phyloP scores from a whole-genome alignment of 208 protist genomes.

The Leishmania tropica region DNA sequence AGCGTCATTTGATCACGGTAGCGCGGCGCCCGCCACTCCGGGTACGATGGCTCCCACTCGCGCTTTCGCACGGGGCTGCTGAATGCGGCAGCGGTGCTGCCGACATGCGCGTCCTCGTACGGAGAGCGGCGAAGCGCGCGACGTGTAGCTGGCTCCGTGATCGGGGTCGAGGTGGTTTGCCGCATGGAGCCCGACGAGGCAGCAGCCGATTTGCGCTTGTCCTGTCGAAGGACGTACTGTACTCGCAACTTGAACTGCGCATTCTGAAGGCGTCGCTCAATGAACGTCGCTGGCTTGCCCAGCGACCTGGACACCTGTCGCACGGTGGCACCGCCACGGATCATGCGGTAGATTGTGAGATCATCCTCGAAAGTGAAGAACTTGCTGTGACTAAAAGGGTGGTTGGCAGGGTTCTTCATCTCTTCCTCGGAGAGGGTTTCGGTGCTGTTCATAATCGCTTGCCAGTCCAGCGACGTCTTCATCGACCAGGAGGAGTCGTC shows the following conservation, averaged over 20 bases:
- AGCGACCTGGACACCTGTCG: conserved; percentile 77
- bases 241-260: conserved; percentile 88
- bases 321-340: conserved; percentile 83
- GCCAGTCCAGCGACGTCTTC: conserved; percentile 83
- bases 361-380: conserved; percentile 91
- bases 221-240: conserved; percentile 74
- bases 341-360: conserved; percentile 79
- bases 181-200: conserved; percentile 1
- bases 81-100: neutral
- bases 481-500: conserved; percentile 79
- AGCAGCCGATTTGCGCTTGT: conserved; percentile 34
- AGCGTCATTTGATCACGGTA: conserved; percentile 74
- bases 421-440: conserved; percentile 59
- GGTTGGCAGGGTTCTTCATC: conserved; percentile 82
- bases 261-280: conserved; percentile 84
- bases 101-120: conserved; percentile 9
- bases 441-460: conserved; percentile 55
- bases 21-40: conserved; percentile 42
- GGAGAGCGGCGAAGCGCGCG: conserved; percentile 32
- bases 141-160: conserved; percentile 21
- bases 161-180: conserved; percentile 24
- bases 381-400: conserved; percentile 88
- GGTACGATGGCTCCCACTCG: conserved; percentile 79
- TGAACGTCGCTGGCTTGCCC: conserved; percentile 84
- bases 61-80: conserved; percentile 32